Evolutionary conservation across 2,329 filamentous ascomycete genomes (phyloP), one percentile per base, ranked within the genome.

Genomic region (Pleurostoma richardsiae): DNA sequence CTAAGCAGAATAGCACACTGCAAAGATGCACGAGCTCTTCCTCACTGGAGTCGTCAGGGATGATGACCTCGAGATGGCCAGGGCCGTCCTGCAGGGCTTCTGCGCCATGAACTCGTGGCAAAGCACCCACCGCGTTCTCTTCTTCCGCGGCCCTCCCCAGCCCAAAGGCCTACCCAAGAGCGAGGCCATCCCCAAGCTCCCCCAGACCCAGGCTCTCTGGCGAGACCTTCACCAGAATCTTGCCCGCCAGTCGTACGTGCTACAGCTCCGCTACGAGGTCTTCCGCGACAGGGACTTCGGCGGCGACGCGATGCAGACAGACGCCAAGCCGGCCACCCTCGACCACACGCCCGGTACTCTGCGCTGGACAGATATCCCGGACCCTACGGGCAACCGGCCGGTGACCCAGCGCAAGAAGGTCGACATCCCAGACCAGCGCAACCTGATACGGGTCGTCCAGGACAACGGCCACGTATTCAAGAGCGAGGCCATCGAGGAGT

Each of bases 331-430:
- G 6, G 39, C 29, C 6, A 11, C 45, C 19, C 44, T 41, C 5
- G 11, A 19, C 19, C 19, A 19, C 19, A 58, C 63, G 1, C 64
- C 65, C 0, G 79, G 77, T 19, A 71, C 74, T 4, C 59, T 85
- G 48, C 67, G 74, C 40, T 85, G 79, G 78, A 74, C 68, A 5
- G 81, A 84, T 52, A 69, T 83, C 40, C 81, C 82, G 1, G 81
- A 84, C 50, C 79, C 80, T 11, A 66, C 72, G 2, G 68, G 68
- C 28, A 67, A 67, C 10, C 65, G 69, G n/a, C 68, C 73, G 8
- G 41, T 80, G 31, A 75, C 69, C 7, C 73, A 79, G 56, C 69
- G 78, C 38, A 79, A 77, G 56, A 76, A 74, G 60, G 67, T 80
- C 5, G 79, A 82, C 53, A 72, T 82, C n/a, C 71, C 73, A 54